Evolutionary conservation across 2,329 filamentous ascomycete genomes (phyloP), one percentile per base, ranked within the genome.

Genomic region (Pseudogymnoascus sp.): DNA sequence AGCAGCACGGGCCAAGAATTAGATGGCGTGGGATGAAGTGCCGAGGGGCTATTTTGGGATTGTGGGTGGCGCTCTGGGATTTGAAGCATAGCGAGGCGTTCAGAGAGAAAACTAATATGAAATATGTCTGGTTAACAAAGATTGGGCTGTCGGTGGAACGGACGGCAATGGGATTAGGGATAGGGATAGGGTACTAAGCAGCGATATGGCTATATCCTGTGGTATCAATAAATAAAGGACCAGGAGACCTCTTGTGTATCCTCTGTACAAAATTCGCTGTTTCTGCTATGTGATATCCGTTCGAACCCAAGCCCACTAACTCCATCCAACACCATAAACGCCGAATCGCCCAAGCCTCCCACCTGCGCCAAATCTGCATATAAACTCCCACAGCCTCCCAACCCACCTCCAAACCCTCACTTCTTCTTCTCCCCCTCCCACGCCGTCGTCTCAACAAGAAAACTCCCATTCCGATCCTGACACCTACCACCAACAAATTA

Each of bases 371-470:
- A 47, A 28, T 14, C 20, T 6, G 22, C 22, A 14, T 28, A 28
- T 47, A 25, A 47, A 3, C 8, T 22, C 39, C n/a, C 6, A n/a
- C n/a, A 43, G 4, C 38, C 38, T 43, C 20, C 39, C 37, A 18
- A 5, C 15, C 15, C 37, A 43, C 22, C 11, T 5, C 18, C 28
- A 9, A 15, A 36, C 1, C 35, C 15, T 37, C 28, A 50, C 22
- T 50, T 57, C 18, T 12, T 22, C 60, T 18, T 47, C 20, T 47
- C 57, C 25, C 59, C 66, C 72, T 87, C 83, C 84, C 83, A 87
- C 43, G 78, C 77, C 11, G 84, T 87, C 22, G 84, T 87, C 73
- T 87, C 84, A 43, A 85, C 80, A 70, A 76, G 80, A 66, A 87
- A 87, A 6, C 62, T 74, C 4, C 81, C 81, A 12, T 81, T 81